phyloP scores from a whole-genome alignment of 2,329 filamentous ascomycete species.

The Stemphylium vesicarium region DNA sequence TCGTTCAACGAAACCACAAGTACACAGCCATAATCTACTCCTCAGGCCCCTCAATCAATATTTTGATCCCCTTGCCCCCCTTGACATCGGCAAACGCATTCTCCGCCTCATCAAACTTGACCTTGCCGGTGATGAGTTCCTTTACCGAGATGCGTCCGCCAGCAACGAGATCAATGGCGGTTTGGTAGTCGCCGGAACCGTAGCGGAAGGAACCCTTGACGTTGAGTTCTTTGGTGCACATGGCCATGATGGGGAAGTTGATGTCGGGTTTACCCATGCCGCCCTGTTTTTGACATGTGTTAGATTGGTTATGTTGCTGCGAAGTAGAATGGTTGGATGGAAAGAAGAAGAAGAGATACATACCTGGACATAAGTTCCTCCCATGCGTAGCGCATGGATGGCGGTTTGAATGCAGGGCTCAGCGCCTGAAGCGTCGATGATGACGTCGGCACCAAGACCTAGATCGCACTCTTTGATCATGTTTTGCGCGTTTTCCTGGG shows the following conservation, averaged over 20 bases:
- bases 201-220: slow-evolving; percentile 90
- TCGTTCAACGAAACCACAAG: too few species aligned
- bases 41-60: slow-evolving; percentile 57
- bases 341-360: slow-evolving; percentile 3
- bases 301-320: not conserved
- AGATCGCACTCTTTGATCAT: slow-evolving; percentile 70
- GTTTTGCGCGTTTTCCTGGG: slow-evolving; percentile 76
- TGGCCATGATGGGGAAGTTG: slow-evolving; percentile 87
- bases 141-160: slow-evolving; percentile 75
- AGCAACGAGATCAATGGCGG: slow-evolving; percentile 78
- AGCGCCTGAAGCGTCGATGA: slow-evolving; percentile 57
- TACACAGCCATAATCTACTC: slow-evolving; percentile 14
- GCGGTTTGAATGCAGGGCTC: slow-evolving; percentile 58
- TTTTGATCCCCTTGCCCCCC: slow-evolving; percentile 77
- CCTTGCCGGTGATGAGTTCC: slow-evolving; percentile 77
- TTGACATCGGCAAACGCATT: slow-evolving; percentile 87
- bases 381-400: slow-evolving; percentile 56
- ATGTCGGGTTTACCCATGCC: slow-evolving; percentile 92
- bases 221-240: slow-evolving; percentile 88
- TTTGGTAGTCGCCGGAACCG: slow-evolving; percentile 82
- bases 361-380: slow-evolving; percentile 56
- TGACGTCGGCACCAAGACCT: slow-evolving; percentile 56
- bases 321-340: not conserved
- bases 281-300: slow-evolving; percentile 29
- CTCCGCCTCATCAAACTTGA: slow-evolving; percentile 82